Conservation (phyloP, 1,284 basidiomycete genomes). For the Termitomyces sp. region DNA sequence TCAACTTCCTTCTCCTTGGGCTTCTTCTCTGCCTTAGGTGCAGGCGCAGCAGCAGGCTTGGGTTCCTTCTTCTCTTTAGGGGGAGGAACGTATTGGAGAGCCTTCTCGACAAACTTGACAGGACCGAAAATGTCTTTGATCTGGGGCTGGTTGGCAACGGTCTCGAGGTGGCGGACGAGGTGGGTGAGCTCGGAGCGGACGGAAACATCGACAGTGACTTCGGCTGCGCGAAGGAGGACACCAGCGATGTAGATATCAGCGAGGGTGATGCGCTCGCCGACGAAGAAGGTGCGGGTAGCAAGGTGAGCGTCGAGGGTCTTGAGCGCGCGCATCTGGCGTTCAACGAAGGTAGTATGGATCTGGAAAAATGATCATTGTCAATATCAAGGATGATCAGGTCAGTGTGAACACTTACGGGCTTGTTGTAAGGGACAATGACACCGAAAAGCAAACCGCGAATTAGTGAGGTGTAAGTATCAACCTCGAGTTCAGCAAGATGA, state of each 20-base stretch:
- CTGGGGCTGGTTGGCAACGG: slow-evolving; percentile 78
- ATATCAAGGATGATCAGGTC: neutral
- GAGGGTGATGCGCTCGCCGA: slow-evolving; percentile 90
- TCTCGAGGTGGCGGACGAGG: slow-evolving; percentile 79
- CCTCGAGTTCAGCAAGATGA: slow-evolving; percentile 37
- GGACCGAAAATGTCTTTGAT: slow-evolving; percentile 65
- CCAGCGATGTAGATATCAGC: slow-evolving; percentile 80
- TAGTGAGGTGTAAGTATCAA: slow-evolving; percentile 28
- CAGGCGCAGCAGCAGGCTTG: slow-evolving; percentile 38
- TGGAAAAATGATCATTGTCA: slow-evolving; percentile 23
- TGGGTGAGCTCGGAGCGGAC: slow-evolving; percentile 70
- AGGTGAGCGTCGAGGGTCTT: slow-evolving; percentile 74
- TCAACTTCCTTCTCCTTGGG: slow-evolving; percentile 53
- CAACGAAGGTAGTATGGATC: slow-evolving; percentile 51
- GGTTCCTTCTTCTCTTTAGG: slow-evolving; percentile 64
- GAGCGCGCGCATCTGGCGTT: slow-evolving; percentile 52
- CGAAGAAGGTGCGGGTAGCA: slow-evolving; percentile 81
- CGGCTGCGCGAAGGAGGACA: slow-evolving; percentile 46
- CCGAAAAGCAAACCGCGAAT: slow-evolving; percentile 39
- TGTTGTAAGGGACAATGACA: slow-evolving; percentile 47
- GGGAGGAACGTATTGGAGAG: slow-evolving; percentile 64
- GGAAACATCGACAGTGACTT: slow-evolving; percentile 57
- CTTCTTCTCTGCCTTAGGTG: slow-evolving; percentile 58
- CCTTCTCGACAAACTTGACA: slow-evolving; percentile 66
- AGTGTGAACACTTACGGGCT: slow-evolving; percentile 44